Percentiles rank a stretch among this genome's conserved stretches.
phyloP scores from a whole-genome alignment of 257 asterid genomes.

The Schizonepeta tenuifolia region DNA sequence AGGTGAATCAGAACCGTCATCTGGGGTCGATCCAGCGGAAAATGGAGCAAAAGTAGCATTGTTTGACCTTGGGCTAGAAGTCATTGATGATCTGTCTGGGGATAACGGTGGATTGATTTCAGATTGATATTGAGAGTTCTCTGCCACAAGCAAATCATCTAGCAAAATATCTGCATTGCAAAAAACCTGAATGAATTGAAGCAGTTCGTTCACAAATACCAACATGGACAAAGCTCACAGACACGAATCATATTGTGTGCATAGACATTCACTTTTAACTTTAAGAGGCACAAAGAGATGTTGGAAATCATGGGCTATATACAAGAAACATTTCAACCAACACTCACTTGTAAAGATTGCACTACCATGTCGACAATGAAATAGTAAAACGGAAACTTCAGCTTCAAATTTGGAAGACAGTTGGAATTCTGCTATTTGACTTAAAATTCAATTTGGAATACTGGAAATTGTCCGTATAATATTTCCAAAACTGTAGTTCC shows the following conservation, averaged over 20 bases:
- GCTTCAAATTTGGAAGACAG: neutral
- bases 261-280: neutral
- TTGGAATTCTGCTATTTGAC: neutral
- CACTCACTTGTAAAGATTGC: constrained; percentile 9
- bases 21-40: constrained; percentile 44
- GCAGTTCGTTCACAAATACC: constrained; percentile 2
- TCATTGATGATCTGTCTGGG: constrained; percentile 50
- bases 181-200: constrained; percentile 16
- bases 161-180: constrained; percentile 68
- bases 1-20: constrained; percentile 60
- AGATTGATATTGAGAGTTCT: constrained; percentile 77
- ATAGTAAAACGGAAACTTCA: neutral
- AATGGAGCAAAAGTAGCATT: constrained; percentile 45
- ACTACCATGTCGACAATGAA: constrained; percentile 26
- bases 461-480: neutral
- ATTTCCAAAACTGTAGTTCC: constrained; percentile 3
- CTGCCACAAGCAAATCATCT: constrained; percentile 89
- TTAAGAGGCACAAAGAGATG: constrained; percentile 5
- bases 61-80: constrained; percentile 61
- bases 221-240: constrained; percentile 7
- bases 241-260: constrained; percentile 5
- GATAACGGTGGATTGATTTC: constrained; percentile 54
- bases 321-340: constrained; percentile 19
- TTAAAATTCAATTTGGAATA: neutral
- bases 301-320: neutral